phyloP scores from a whole-genome alignment of 139 green algal species.

The Ulvella scutata region DNA sequence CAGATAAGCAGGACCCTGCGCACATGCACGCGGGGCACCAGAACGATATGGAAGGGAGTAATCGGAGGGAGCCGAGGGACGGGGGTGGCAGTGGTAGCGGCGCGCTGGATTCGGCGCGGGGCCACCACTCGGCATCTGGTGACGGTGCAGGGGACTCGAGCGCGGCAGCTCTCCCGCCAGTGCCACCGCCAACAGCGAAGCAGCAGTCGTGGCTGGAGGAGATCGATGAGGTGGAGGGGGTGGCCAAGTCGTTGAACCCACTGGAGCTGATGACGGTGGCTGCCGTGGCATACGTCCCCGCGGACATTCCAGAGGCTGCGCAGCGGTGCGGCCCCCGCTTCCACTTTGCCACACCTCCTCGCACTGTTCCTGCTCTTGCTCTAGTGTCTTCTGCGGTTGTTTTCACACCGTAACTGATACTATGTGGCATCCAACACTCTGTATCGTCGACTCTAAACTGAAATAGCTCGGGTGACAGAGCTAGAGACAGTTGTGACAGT shows the following conservation, averaged over 20 bases:
- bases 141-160: conserved; percentile 8
- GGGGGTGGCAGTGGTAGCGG: too few relatives aligned
- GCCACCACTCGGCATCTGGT: not conserved
- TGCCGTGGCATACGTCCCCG: not conserved
- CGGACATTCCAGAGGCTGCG: not conserved
- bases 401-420: not conserved
- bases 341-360: conserved; percentile 14
- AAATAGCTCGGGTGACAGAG: too few relatives aligned
- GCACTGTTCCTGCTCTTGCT: conserved; percentile 18
- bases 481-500: not conserved
- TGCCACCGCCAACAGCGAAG: not conserved
- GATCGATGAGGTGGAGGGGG: conserved; percentile 3
- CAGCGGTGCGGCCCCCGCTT: not conserved
- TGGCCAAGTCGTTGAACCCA: conserved; percentile 4
- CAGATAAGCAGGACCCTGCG: too few relatives aligned
- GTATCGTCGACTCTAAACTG: too few relatives aligned
- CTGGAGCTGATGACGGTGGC: not conserved
- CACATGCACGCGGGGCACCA: not conserved
- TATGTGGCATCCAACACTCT: not conserved
- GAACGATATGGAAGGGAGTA: not conserved
- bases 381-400: not conserved
- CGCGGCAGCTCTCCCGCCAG: not conserved
- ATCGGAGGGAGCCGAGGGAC: too few relatives aligned
- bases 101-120: too few relatives aligned
- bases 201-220: conserved; percentile 1